Percentiles rank a stretch among this genome's conserved stretches.
Conservation (phyloP, 1,139 yeast species). For the Meyerozyma elateridarum region DNA sequence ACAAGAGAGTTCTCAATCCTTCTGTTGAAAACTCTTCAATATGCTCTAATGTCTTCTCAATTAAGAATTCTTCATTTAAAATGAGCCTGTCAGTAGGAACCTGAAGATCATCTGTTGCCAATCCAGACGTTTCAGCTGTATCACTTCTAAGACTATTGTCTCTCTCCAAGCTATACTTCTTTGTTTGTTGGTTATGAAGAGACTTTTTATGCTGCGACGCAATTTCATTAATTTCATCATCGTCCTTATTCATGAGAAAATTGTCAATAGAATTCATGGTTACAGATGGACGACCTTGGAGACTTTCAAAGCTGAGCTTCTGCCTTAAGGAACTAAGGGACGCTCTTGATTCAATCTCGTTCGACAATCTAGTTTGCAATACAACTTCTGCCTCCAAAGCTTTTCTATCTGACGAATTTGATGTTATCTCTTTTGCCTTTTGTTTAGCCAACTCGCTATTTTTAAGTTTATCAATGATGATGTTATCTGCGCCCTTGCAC, state of each 20-base stretch:
- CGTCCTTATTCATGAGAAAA: conserved; percentile 47
- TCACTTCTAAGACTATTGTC: no score
- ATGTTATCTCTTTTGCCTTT: conserved; percentile 62
- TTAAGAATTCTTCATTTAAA: conserved; percentile 68
- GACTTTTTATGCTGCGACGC: conserved; percentile 59
- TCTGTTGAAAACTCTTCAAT: conserved; percentile 93
- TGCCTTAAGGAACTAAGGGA: conserved; percentile 30
- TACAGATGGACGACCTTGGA: conserved; percentile 18
- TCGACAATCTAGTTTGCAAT: conserved; percentile 43
- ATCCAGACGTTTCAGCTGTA: not conserved
- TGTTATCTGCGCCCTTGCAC: conserved; percentile 95
- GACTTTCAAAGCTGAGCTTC: conserved; percentile 23
- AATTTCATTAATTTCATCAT: conserved; percentile 56
- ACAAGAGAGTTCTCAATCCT: conserved; percentile 85
- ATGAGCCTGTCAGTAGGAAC: conserved; percentile 61
- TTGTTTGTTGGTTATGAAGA: conserved; percentile 55
- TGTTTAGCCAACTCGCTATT: conserved; percentile 53
- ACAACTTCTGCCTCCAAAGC: conserved; percentile 79
- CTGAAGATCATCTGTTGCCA: conserved; percentile 3
- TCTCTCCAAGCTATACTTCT: conserved; percentile 43
- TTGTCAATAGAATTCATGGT: conserved; percentile 51
- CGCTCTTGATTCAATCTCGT: conserved; percentile 25
- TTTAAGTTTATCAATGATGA: conserved; percentile 72
- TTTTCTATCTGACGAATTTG: conserved; percentile 59
- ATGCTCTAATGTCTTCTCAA: conserved; percentile 84